These are phyloP conservation scores for Arthrinium phaeospermum DNA, from an alignment of 2,329 filamentous ascomycete genomes.

Conservation along the genomic window DNA sequence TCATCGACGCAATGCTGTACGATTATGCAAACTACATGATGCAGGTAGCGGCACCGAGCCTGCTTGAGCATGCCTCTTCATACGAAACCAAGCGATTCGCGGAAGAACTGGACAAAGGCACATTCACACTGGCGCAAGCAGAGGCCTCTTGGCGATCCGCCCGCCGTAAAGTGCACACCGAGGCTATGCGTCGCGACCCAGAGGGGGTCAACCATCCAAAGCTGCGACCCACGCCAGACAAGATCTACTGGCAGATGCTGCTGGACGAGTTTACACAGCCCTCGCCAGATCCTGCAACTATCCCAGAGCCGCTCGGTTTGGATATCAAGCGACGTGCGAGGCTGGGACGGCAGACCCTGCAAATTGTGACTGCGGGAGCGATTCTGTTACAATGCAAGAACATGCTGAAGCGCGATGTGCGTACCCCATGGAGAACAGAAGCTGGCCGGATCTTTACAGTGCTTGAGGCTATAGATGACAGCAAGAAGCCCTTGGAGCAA, in stretches of 20 bases:
- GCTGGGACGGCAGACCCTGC: conserved; percentile 62
- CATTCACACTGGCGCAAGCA: conserved; percentile 62
- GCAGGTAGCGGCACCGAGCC: conserved; percentile 71
- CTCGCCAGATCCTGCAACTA: conserved; percentile 55
- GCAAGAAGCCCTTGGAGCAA: conserved; percentile 52
- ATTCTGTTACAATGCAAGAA: conserved; percentile 84
- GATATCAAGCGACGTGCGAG: conserved; percentile 68
- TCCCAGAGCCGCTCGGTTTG: conserved; percentile 77
- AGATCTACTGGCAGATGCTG: conserved; percentile 77
- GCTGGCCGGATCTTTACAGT: conserved; percentile 73
- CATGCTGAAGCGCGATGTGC: conserved; percentile 79
- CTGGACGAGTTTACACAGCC: conserved; percentile 77
- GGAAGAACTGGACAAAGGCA: conserved; percentile 64
- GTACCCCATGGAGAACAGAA: conserved; percentile 77
- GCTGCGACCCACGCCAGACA: conserved; percentile 68
- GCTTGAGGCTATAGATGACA: conserved; percentile 59
- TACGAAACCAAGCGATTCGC: conserved; percentile 79
- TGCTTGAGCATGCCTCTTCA: conserved; percentile 72
- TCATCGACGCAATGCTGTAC: conserved; percentile 78
- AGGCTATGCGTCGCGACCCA: conserved; percentile 71
- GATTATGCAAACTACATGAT: conserved; percentile 86
- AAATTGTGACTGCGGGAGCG: conserved; percentile 75
- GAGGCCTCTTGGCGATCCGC: conserved; percentile 71
- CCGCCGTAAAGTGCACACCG: conserved; percentile 66
- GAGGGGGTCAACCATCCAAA: conserved; percentile 67